A percentile compares a stretch with the other conserved stretches of the same genome.
Evolutionary conservation across 2,329 filamentous ascomycete species (phyloP).

Genomic region (Claviceps sp.): DNA sequence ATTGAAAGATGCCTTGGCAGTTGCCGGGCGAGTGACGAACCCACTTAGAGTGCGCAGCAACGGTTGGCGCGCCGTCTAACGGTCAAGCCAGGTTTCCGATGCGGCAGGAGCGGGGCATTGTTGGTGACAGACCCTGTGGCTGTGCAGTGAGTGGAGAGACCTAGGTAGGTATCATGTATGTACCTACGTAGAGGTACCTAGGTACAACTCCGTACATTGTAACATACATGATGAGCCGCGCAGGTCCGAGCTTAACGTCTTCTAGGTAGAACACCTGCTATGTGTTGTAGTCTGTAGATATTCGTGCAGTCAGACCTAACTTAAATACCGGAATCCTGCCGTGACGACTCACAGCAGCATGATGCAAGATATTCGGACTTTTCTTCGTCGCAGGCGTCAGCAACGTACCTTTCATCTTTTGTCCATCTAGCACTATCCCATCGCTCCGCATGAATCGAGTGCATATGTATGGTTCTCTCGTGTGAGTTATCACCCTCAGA

Average conservation of each 20-base stretch:
- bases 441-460: background rate
- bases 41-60: background rate
- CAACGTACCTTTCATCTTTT: background rate
- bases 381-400: background rate
- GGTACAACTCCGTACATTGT: no score
- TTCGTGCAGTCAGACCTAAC: no score
- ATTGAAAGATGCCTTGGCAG: background rate
- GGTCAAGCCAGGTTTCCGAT: background rate
- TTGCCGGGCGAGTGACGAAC: background rate
- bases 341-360: background rate
- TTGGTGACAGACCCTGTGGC: no score
- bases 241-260: no score
- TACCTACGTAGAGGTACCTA: no score
- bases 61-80: background rate
- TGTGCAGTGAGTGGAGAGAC: no score
- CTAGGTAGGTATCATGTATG: no score
- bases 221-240: no score
- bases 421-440: background rate
- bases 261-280: no score
- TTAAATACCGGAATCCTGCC: background rate
- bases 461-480: background rate
- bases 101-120: no score
- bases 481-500: no score
- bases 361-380: background rate
- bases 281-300: no score